A percentile compares a stretch with the other conserved stretches of the same genome.
Conservation (phyloP, 2,329 filamentous ascomycete species). For the Cercospora citrullina region DNA sequence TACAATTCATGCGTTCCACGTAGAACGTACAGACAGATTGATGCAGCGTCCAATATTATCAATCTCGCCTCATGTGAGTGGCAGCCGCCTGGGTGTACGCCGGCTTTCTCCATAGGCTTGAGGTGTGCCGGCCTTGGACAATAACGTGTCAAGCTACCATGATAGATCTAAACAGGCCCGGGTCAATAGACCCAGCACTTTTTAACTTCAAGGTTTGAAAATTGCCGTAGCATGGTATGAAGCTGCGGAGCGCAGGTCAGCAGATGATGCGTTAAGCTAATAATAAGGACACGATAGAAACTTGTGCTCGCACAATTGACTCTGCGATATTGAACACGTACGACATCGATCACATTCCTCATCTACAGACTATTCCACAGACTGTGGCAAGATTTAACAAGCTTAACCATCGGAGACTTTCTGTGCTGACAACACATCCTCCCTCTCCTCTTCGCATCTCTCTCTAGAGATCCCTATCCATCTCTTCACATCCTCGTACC, state of each 20-base stretch:
- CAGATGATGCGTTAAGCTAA: neutral
- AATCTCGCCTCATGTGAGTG: neutral
- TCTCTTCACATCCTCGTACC: conserved; percentile 8
- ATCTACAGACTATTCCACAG: neutral
- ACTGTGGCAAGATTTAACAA: neutral
- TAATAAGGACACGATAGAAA: neutral
- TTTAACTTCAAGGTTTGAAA: neutral
- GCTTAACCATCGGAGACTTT: neutral
- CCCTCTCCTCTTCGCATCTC: neutral
- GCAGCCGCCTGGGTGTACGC: neutral
- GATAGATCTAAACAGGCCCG: neutral
- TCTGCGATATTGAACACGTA: neutral
- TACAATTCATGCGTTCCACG: neutral
- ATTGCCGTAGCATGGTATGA: neutral
- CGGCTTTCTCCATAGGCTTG: neutral
- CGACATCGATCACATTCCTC: neutral
- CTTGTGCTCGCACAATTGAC: neutral
- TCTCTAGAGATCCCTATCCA: neutral
- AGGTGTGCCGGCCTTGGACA: neutral
- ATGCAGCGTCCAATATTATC: neutral
- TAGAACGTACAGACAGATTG: neutral
- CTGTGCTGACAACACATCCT: too few species aligned
- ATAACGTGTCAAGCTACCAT: neutral
- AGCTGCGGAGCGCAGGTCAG: neutral
- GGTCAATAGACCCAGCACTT: neutral